phyloP scores from a whole-genome alignment of 192 early-diverging fungal genomes.

The Backusella circina region DNA sequence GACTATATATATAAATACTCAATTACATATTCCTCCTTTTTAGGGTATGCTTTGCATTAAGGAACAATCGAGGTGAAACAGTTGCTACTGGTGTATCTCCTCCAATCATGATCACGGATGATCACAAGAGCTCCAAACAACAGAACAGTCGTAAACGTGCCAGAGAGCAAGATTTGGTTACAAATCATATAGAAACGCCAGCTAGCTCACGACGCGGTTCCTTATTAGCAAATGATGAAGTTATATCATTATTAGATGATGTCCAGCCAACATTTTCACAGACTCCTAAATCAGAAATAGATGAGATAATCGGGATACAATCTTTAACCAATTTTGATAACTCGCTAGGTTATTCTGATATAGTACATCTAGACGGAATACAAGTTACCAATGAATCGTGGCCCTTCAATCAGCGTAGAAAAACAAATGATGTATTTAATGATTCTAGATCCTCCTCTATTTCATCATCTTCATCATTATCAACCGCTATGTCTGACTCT shows the following conservation, averaged over 20 bases:
- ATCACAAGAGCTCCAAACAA: slow-evolving; percentile 82
- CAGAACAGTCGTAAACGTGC: slow-evolving; percentile 16
- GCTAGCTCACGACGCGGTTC: neutral
- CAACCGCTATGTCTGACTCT: neutral
- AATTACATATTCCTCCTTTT: neutral
- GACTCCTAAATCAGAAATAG: neutral
- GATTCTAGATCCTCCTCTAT: neutral
- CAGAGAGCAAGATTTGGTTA: neutral
- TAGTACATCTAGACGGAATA: neutral
- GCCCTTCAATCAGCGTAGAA: slow-evolving; percentile 35
- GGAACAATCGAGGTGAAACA: slow-evolving; percentile 56
- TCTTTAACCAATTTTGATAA: neutral
- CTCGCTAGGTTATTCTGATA: neutral
- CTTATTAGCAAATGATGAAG: neutral
- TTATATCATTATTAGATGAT: neutral
- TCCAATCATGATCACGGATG: slow-evolving; percentile 95
- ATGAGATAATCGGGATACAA: neutral
- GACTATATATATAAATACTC: neutral
- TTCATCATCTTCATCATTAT: neutral
- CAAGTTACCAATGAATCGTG: slow-evolving; percentile 17
- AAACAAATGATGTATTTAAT: neutral
- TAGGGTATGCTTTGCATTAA: slow-evolving; percentile 70
- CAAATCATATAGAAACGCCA: neutral
- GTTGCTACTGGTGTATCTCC: slow-evolving; percentile 81
- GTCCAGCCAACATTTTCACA: neutral